A percentile compares a stretch with the other conserved stretches of the same genome.
Conservation (phyloP, 352 stramenopile species). For the Pythium periplocum region DNA sequence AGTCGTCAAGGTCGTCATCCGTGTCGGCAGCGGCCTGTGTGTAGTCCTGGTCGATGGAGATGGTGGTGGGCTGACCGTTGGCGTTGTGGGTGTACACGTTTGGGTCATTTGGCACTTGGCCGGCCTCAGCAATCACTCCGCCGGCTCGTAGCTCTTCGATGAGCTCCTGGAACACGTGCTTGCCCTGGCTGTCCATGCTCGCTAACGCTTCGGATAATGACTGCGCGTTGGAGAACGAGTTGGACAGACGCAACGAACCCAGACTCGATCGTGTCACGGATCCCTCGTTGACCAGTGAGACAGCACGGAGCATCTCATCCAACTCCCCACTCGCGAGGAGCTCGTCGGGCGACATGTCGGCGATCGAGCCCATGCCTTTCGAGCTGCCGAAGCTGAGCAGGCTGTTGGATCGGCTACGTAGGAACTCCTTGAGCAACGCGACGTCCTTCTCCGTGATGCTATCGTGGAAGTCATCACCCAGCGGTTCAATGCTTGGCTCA, state of each 20-base stretch:
- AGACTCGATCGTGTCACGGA: constrained; percentile 9
- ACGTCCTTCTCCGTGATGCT: constrained; percentile 61
- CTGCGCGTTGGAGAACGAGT: constrained; percentile 47
- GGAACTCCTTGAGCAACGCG: constrained; percentile 61
- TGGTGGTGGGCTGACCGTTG: constrained; percentile 15
- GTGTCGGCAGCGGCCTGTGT: constrained; percentile 5
- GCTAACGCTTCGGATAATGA: constrained; percentile 51
- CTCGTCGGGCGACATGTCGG: constrained; percentile 74
- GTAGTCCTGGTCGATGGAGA: constrained; percentile 31
- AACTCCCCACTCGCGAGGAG: constrained; percentile 72
- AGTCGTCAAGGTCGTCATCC: constrained; percentile 14
- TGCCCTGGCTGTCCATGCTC: constrained; percentile 52
- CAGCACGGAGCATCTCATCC: constrained; percentile 69
- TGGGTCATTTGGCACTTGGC: constrained; percentile 19
- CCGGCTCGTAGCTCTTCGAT: constrained; percentile 35
- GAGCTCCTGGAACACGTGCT: constrained; percentile 63
- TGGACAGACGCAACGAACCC: constrained; percentile 43
- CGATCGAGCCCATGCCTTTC: constrained; percentile 46
- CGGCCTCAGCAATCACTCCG: constrained; percentile 7
- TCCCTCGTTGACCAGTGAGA: constrained; percentile 55
- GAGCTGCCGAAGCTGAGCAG: constrained; percentile 61
- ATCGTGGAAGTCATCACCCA: constrained; percentile 48
- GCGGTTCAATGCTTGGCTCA: constrained; percentile 58
- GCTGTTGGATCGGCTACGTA: constrained; percentile 61
- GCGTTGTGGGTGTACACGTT: constrained; percentile 15